Base-by-base conservation (phyloP, 305 asterid species). In the Fraxinus xanthoxyloides region DNA sequence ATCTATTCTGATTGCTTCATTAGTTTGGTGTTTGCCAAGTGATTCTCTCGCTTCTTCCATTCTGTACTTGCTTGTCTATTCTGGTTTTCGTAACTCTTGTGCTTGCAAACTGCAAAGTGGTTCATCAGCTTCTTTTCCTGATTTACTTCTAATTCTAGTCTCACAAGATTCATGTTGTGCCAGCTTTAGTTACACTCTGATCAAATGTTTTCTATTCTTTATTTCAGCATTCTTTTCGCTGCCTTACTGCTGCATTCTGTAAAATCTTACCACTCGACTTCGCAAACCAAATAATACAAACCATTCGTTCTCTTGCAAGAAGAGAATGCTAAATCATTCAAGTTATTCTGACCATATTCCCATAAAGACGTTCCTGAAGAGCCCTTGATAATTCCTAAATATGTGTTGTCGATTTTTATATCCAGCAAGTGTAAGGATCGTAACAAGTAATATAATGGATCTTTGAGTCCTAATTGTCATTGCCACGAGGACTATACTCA, bases 111-210 rank as follows among this genome's bases (percentile, higher is more conserved):
- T 3, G 63, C 23, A 19, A 51, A 51, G 72, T 54, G 7, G 6
- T 54, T 77, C 19, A 8, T 56, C 72, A 19, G 3, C 73, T 26
- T 48, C 76, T 79, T 76, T 40, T 70, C 67, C 56, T 26, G 17
- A 72, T 78, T 23, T 70, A 46, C 40, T 43, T 76, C 19, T 61
- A 31, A 43, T 72, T 38, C 35, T 59, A 26, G 72, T 78, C 15
- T 34, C 21, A 2, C 15, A 54, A 10, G 79, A 59, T 77, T 75
- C 78, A 77, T 69, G 34, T 15, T 40, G 31, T 5, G 46, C 31
- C 76, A 46, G 72, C 83, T 54, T 51, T n/a, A 72, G n/a, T 72
- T 54, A n/a, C 48, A 65, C 48, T 26, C 40, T 54, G 63, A 63
- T 63, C 28, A 24, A 63, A 21, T n/a, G 38, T 63, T 30, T 13